phyloP scores from a whole-genome alignment of 2,329 filamentous ascomycete species.

The Penicillium sp. region DNA sequence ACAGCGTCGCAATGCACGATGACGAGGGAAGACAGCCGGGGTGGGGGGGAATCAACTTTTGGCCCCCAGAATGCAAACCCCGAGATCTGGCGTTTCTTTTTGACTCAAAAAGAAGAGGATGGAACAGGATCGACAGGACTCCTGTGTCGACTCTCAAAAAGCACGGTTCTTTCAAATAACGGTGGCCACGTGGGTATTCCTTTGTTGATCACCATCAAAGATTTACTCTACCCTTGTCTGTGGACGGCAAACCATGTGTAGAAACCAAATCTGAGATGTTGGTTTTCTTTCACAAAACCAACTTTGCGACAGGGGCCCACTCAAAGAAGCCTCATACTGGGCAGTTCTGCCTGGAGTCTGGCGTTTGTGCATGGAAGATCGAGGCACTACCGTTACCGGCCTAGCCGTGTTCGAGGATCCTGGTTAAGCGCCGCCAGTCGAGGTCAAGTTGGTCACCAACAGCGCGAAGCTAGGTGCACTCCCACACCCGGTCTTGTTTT shows the following conservation, averaged over 20 bases:
- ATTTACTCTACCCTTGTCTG: not conserved
- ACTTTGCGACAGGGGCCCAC: not conserved
- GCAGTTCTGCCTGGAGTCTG: not conserved
- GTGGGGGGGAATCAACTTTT: not conserved
- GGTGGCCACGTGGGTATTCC: not conserved
- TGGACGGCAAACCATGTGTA: not conserved
- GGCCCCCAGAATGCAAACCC: conserved; percentile 3
- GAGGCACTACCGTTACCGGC: not conserved
- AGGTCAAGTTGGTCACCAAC: not conserved
- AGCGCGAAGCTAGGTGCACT: not conserved
- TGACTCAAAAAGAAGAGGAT: not conserved
- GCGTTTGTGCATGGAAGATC: not conserved
- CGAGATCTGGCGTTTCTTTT: not conserved
- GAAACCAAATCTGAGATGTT: not conserved
- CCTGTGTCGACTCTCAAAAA: not conserved
- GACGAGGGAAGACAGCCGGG: not conserved
- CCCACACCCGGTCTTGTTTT: not conserved
- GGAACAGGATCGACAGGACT: too few relatives aligned
- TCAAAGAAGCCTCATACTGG: not conserved
- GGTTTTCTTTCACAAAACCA: not conserved
- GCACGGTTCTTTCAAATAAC: not conserved
- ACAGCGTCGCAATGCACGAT: not conserved
- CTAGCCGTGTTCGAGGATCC: not conserved
- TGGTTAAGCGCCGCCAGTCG: not conserved
- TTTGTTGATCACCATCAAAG: not conserved